Percentiles rank a stretch among this genome's conserved stretches.
Evolutionary conservation across 2,329 filamentous ascomycete genomes (phyloP).

Genomic region (Cladosporium halotolerans): DNA sequence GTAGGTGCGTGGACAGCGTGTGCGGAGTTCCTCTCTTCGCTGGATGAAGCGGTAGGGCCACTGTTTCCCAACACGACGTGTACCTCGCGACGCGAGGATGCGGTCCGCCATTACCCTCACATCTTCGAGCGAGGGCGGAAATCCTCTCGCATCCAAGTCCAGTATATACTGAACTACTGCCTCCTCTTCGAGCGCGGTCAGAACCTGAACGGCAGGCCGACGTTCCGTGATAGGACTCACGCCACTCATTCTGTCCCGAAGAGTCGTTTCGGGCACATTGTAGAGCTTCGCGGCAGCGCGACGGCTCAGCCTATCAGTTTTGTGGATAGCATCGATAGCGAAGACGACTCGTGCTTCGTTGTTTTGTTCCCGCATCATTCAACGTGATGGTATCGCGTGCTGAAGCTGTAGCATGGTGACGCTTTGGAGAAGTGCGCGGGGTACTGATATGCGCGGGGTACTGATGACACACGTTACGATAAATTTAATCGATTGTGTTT

Average conservation of each 20-base stretch:
- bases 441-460: background rate
- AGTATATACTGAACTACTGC: background rate
- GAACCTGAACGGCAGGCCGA: background rate
- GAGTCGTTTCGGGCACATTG: background rate
- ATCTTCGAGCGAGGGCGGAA: background rate
- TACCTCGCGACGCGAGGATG: background rate
- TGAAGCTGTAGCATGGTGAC: background rate
- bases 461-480: background rate
- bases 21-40: background rate
- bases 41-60: background rate
- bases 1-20: background rate
- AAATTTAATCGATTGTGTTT: too few species aligned
- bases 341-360: background rate
- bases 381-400: background rate
- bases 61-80: background rate
- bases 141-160: background rate
- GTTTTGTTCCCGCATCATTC: background rate
- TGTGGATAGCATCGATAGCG: background rate
- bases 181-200: background rate
- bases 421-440: background rate
- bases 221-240: background rate
- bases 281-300: background rate
- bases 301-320: background rate
- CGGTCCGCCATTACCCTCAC: background rate
- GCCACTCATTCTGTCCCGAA: background rate